A percentile compares a stretch with the other conserved stretches of the same genome.
Evolutionary conservation across 768 basidiomycete genomes (phyloP).

Genomic region (Pulveroboletus sp.): DNA sequence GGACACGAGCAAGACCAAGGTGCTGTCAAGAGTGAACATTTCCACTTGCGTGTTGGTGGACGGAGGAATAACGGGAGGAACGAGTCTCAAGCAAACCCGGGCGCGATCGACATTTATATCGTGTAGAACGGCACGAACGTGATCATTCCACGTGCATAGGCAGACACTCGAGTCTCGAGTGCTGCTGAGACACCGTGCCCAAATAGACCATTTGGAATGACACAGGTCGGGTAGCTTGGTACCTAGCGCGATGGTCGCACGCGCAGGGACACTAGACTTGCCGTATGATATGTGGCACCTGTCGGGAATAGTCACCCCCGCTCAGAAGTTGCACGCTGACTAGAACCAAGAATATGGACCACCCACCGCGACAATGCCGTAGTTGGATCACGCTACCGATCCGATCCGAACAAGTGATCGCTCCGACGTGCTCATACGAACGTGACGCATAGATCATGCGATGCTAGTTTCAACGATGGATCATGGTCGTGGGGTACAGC

Average conservation of each 20-base stretch:
- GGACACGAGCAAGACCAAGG: constrained; percentile 1
- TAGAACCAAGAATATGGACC: not conserved
- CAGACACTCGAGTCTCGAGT: too few relatives aligned
- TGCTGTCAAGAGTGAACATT: constrained; percentile 5
- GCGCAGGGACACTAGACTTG: not conserved
- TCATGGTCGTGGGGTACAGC: too few relatives aligned
- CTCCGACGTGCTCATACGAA: not conserved
- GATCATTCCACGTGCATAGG: not conserved
- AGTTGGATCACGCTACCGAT: not conserved
- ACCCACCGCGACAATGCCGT: not conserved
- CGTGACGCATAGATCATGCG: not conserved
- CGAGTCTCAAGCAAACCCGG: too few relatives aligned
- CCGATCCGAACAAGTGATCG: not conserved
- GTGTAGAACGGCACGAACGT: not conserved
- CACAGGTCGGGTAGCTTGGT: not conserved
- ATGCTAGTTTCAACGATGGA: too few relatives aligned
- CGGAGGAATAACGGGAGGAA: not conserved
- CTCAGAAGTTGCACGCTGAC: not conserved
- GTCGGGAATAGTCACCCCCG: not conserved
- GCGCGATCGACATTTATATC: not conserved
- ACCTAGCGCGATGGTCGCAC: not conserved
- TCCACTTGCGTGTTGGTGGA: not conserved
- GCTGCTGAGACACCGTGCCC: too few relatives aligned
- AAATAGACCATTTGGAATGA: not conserved
- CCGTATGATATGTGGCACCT: too few relatives aligned